A percentile compares a stretch with the other conserved stretches of the same genome.
These are phyloP conservation scores for Samsoniella hepiali DNA, from an alignment of 2,329 filamentous ascomycete species.

Conservation along the genomic window DNA sequence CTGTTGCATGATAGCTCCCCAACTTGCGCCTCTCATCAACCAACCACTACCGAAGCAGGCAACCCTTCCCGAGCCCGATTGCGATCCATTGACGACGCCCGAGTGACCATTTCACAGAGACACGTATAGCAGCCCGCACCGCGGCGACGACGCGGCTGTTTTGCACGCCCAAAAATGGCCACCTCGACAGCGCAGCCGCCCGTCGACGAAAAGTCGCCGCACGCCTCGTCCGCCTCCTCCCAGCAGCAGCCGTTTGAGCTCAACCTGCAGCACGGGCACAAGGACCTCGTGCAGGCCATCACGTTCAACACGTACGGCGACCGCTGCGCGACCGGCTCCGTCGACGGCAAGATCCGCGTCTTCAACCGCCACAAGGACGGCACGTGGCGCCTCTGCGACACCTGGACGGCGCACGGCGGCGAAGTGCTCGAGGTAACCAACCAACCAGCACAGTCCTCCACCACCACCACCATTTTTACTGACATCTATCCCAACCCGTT, in stretches of 20 bases:
- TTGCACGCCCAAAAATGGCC: conserved; percentile 25
- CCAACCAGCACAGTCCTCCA: conserved; percentile 25
- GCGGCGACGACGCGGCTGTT: not conserved
- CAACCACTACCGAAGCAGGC: not conserved
- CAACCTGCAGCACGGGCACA: conserved; percentile 70
- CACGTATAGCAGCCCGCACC: too few species aligned
- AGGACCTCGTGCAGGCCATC: conserved; percentile 77
- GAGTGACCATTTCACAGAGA: not conserved
- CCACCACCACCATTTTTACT: not conserved
- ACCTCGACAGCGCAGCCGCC: conserved; percentile 34
- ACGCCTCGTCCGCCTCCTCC: not conserved
- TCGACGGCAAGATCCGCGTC: conserved; percentile 89
- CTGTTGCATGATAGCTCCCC: not conserved
- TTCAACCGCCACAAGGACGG: conserved; percentile 80
- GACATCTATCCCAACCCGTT: too few species aligned
- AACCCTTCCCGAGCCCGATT: not conserved
- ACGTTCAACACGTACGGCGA: conserved; percentile 92
- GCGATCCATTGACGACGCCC: not conserved
- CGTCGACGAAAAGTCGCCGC: conserved; percentile 34
- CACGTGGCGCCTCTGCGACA: conserved; percentile 77
- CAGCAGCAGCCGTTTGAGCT: conserved; percentile 48
- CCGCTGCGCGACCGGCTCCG: conserved; percentile 84
- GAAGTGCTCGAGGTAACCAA: conserved; percentile 86
- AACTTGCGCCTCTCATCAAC: not conserved
- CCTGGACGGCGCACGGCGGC: conserved; percentile 84